Conservation (phyloP, 257 asterid genomes). For the Cordia subcordata region DNA sequence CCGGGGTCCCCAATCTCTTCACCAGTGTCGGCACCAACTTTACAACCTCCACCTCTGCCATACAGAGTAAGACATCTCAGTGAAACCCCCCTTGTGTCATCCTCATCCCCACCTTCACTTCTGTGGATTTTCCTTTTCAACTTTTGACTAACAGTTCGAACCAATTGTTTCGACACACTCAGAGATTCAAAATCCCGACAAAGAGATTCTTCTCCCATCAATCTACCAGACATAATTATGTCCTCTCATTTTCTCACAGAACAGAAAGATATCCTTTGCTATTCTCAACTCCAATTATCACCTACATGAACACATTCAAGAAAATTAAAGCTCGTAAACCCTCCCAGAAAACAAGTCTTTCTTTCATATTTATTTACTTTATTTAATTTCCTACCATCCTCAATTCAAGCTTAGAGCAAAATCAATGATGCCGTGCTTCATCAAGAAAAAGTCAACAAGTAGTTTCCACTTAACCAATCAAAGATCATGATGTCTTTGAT, state of each 20-base stretch:
- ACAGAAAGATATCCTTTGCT: background rate
- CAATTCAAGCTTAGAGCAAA: no score
- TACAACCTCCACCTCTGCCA: constrained; percentile 91
- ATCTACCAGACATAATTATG: constrained; percentile 39
- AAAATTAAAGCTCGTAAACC: no score
- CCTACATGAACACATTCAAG: constrained; percentile 21
- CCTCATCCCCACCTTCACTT: constrained; percentile 51
- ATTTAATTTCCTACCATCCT: no score
- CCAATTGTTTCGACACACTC: constrained; percentile 64
- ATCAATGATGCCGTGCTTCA: no score
- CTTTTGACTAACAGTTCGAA: constrained; percentile 75
- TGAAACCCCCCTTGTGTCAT: constrained; percentile 48
- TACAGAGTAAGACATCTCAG: constrained; percentile 72
- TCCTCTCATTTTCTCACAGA: constrained; percentile 18
- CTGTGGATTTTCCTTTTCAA: constrained; percentile 54
- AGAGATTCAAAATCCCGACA: constrained; percentile 49
- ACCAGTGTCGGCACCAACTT: constrained; percentile 78
- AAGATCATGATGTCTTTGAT: no score
- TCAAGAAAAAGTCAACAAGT: no score
- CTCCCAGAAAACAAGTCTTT: no score
- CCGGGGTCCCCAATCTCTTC: constrained; percentile 57
- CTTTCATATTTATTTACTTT: no score
- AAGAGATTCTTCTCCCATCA: constrained; percentile 36
- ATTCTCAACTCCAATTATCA: constrained; percentile 6
- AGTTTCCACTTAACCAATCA: no score